Percentiles rank a stretch among this genome's conserved stretches.
Conservation (phyloP, 768 basidiomycete species). For the Tylopilus intermedius region DNA sequence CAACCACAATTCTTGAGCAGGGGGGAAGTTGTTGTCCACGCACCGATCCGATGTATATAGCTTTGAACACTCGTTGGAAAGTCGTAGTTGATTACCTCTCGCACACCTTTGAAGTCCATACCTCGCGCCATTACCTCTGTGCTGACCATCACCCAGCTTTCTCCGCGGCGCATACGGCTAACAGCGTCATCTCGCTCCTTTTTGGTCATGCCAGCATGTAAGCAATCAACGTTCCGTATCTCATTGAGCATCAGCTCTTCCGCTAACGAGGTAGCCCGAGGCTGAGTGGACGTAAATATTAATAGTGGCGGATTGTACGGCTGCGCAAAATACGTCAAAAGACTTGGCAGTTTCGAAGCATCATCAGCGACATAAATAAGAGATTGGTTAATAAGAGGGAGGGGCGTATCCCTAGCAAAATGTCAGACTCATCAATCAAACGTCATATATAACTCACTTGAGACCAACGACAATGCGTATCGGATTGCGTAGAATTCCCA, state of each 20-base stretch:
- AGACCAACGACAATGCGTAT: slow-evolving; percentile 94
- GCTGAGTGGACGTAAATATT: slow-evolving; percentile 87
- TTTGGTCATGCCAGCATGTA: slow-evolving; percentile 86
- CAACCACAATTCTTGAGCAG: not conserved
- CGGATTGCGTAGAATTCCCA: slow-evolving; percentile 79
- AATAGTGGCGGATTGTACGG: slow-evolving; percentile 89
- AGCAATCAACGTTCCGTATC: slow-evolving; percentile 76
- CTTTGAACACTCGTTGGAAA: slow-evolving; percentile 94
- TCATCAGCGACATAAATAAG: slow-evolving; percentile 92
- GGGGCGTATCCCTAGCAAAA: slow-evolving; percentile 76
- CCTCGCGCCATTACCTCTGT: slow-evolving; percentile 98
- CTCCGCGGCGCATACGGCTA: slow-evolving; percentile 77
- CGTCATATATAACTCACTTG: slow-evolving; percentile 54
- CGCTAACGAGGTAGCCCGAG: slow-evolving; percentile 73
- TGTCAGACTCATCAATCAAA: slow-evolving; percentile 12
- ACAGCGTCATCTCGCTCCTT: slow-evolving; percentile 86
- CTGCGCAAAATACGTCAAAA: slow-evolving; percentile 72
- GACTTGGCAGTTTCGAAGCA: slow-evolving; percentile 86
- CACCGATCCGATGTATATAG: slow-evolving; percentile 93
- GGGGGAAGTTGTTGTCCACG: slow-evolving; percentile 8
- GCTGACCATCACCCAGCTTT: slow-evolving; percentile 92
- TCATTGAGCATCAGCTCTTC: slow-evolving; percentile 79
- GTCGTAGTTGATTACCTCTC: slow-evolving; percentile 94
- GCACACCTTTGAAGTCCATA: slow-evolving; percentile 94
- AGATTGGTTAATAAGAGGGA: slow-evolving; percentile 83